Percentiles rank a stretch among this genome's conserved stretches.
Evolutionary conservation across 768 basidiomycete species (phyloP).

Genomic region (Podaxis sp.): DNA sequence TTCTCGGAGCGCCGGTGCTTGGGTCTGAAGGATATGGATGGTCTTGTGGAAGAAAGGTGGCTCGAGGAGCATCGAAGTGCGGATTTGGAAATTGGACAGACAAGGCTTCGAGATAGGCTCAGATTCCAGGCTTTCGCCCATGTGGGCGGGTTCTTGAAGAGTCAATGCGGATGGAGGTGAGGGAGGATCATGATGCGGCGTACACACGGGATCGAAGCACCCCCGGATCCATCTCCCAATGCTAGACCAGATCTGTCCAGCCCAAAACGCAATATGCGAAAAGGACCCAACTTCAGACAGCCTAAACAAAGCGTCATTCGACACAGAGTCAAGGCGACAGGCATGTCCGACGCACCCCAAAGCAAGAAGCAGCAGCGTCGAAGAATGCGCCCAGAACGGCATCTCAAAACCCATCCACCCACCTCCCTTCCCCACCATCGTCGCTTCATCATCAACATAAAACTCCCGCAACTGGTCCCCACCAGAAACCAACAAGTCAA

Average conservation of each 20-base stretch:
- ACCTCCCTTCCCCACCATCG: background rate
- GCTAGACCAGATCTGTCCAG: background rate
- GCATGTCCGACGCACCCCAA: no score
- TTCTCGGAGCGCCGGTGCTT: background rate
- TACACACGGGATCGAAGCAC: background rate
- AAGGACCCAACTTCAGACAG: background rate
- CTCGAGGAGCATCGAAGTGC: background rate
- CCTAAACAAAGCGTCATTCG: background rate
- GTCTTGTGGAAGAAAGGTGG: slow-evolving; percentile 3
- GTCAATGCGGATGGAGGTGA: background rate
- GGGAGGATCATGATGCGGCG: no score
- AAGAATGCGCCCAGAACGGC: no score
- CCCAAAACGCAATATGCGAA: background rate
- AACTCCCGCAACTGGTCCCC: background rate
- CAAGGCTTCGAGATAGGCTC: background rate
- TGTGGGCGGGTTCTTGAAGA: background rate
- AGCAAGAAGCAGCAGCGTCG: no score
- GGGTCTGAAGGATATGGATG: background rate
- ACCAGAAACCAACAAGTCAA: background rate
- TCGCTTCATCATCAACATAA: background rate
- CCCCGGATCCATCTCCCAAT: background rate
- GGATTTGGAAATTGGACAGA: background rate
- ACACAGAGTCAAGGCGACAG: no score
- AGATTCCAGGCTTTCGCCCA: background rate
- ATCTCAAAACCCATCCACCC: background rate